Conservation (phyloP, 306 rosid species). For the Casuarina equisetifolia region DNA sequence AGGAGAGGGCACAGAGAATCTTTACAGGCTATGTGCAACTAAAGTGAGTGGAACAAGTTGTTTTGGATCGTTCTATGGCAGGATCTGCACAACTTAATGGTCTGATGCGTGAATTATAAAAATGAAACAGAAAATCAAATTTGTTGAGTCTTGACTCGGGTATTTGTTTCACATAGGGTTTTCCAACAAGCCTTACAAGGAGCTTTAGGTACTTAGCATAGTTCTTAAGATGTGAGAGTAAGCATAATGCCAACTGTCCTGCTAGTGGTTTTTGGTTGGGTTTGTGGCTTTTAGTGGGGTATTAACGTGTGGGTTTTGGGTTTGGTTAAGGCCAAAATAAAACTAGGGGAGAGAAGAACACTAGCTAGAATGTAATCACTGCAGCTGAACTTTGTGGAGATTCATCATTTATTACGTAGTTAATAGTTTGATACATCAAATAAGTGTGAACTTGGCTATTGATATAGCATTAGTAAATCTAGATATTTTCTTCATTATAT, state of each 20-base stretch:
- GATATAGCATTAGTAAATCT: neutral
- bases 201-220: no score
- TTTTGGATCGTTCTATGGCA: neutral
- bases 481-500: neutral
- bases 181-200: no score
- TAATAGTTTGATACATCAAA: neutral
- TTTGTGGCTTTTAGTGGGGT: neutral
- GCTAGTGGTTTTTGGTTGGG: neutral
- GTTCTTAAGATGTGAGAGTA: neutral
- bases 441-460: neutral
- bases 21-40: neutral
- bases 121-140: neutral
- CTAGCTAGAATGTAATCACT: constrained; percentile 3
- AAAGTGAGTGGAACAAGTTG: neutral
- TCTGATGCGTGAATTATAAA: neutral
- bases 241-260: constrained; percentile 1
- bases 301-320: neutral
- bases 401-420: neutral
- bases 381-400: constrained; percentile 1
- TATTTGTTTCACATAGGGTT: neutral
- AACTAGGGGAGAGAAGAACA: neutral
- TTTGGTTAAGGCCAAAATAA: neutral
- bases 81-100: neutral
- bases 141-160: neutral
- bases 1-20: neutral